Base-by-base conservation (phyloP, 371 early-diverging fungal species). In the Fennellomyces sp. region DNA sequence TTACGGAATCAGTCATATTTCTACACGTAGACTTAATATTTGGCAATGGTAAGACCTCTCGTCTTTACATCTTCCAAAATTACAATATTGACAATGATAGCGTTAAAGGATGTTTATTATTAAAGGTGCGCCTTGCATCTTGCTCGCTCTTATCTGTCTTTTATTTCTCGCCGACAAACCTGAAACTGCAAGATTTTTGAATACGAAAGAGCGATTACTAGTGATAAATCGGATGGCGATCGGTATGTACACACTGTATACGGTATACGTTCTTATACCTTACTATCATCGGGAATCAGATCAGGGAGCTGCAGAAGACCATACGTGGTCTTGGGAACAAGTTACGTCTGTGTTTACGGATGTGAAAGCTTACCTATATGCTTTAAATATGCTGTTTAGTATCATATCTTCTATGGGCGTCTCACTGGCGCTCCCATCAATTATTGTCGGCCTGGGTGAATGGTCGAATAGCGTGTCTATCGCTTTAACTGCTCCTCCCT, bases 131-230 rank as follows among this genome's bases (percentile, higher is more conserved):
- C 74, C 80, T 0, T 72, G 80, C 6, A 57, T 80, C 12, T 7
- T 82, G 0, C 30, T 81, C 27, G 68, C 79, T 5, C 27, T 53
- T 6, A 64, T 79, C 4, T 63, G 70, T 4, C 63, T 57, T 23
- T 79, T 61, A 57, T 62, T 68, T 13, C 63, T 91, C 7, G 86
- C 91, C 2, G 72, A 83, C 51, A 74, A 63, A 10, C 87, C 88
- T 0, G 77, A 78, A 26, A 80, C 72, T 0, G 78, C 86, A 1
- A 64, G 52, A 29, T 88, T 81, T 62, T 64, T 90, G 30, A 83
- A 74, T 8, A 53, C 70, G 0, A 69, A 76, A 58, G 88, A 90
- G 60, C 58, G 73, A 15, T 66, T 65, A 3, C 51, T 81, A 15
- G 80, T 77, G 0, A 60, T 65, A 1, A 38, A 61, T 29, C 70